Percentiles rank a stretch among this genome's conserved stretches.
These are phyloP conservation scores for Puccinia coronata DNA, from an alignment of 1,284 basidiomycete species.

Conservation along the genomic window DNA sequence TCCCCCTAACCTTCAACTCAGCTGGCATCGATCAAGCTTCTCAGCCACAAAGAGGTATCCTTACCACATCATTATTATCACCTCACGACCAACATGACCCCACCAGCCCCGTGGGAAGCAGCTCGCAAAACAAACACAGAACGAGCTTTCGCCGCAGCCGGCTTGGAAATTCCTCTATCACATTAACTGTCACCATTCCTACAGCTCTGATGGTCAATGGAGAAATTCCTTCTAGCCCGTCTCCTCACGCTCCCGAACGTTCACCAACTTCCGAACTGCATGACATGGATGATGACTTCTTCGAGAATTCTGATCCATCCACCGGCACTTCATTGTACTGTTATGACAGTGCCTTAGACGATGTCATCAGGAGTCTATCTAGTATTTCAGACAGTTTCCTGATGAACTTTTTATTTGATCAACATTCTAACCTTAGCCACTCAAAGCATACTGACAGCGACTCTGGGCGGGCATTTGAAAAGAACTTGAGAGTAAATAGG, in stretches of 20 bases:
- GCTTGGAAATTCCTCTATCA: not conserved
- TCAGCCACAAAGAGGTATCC: slow-evolving; percentile 11
- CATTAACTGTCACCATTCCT: slow-evolving; percentile 32
- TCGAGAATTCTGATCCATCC: slow-evolving; percentile 15
- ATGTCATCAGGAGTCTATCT: slow-evolving; percentile 7
- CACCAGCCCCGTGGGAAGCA: not conserved
- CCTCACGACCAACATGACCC: not conserved
- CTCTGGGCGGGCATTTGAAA: slow-evolving; percentile 13
- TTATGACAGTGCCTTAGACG: slow-evolving; percentile 15
- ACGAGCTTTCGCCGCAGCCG: slow-evolving; percentile 8
- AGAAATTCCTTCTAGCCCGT: not conserved
- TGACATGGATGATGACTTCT: not conserved
- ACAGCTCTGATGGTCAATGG: slow-evolving; percentile 19
- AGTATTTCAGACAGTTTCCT: slow-evolving; percentile 19
- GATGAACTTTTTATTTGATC: slow-evolving; percentile 38
- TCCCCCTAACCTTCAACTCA: slow-evolving; percentile 31
- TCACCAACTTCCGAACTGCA: not conserved
- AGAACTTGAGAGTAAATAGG: slow-evolving; percentile 23
- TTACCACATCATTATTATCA: not conserved
- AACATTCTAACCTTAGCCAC: slow-evolving; percentile 4
- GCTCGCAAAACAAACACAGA: not conserved
- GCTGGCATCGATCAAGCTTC: not conserved
- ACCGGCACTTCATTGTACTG: slow-evolving; percentile 16
- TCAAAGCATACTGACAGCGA: slow-evolving; percentile 17
- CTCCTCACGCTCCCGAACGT: not conserved